Percentiles rank a stretch among this genome's conserved stretches.
Conservation (phyloP, 2,329 filamentous ascomycete genomes). For the Gyromitra esculenta region DNA sequence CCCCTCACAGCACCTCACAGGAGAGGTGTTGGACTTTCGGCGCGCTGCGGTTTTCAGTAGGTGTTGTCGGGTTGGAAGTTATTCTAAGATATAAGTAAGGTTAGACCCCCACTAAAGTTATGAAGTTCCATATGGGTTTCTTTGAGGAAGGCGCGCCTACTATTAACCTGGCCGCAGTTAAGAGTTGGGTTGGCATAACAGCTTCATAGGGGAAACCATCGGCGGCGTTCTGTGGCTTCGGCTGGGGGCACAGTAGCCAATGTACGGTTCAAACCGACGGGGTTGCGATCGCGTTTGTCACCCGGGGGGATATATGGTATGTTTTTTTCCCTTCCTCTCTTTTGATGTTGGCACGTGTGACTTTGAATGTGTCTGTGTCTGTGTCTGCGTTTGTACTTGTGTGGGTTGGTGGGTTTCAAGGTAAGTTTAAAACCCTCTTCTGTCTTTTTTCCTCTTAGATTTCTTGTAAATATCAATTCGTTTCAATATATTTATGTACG, state of each 20-base stretch:
- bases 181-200: constrained; percentile 16
- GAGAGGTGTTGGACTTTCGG: background rate
- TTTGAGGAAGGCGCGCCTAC: background rate
- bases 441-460: background rate
- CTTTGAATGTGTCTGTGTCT: too few relatives aligned
- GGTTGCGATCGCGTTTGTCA: background rate
- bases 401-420: background rate
- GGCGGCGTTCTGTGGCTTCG: constrained; percentile 4
- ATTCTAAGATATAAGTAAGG: background rate
- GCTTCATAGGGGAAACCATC: constrained; percentile 1
- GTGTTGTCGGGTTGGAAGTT: too few relatives aligned
- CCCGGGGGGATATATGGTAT: constrained; percentile 14
- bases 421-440: background rate
- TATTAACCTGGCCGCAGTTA: too few relatives aligned
- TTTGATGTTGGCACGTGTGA: background rate
- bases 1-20: too few relatives aligned
- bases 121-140: background rate
- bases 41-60: background rate
- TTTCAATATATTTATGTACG: background rate
- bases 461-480: background rate
- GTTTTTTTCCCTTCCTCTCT: background rate
- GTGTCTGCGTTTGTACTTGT: background rate
- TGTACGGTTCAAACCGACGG: constrained; percentile 6
- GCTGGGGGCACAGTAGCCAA: background rate
- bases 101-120: background rate